phyloP scores from a whole-genome alignment of 805 yeast genomes.

The Schizosaccharomyces lindneri region DNA sequence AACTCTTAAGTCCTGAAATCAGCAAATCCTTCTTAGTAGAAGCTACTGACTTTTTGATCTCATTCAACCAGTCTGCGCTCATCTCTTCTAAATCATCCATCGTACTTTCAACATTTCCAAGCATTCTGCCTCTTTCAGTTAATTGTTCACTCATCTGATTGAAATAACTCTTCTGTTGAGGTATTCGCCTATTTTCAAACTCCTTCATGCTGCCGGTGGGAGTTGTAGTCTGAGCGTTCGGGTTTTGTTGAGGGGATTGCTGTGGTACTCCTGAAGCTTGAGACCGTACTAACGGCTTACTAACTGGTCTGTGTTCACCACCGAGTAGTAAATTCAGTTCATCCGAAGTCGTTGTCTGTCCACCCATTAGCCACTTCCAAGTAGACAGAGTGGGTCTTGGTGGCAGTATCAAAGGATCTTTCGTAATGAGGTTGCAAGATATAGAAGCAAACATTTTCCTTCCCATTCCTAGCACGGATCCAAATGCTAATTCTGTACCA shows the following conservation, averaged over 20 bases:
- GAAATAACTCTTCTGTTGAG: conserved; percentile 1
- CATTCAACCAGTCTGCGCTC: conserved; percentile 6
- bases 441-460: neutral
- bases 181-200: neutral
- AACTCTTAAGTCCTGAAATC: neutral
- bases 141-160: conserved; percentile 5
- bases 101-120: conserved; percentile 6
- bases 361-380: conserved; percentile 68
- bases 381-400: conserved; percentile 59
- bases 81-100: conserved; percentile 7
- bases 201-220: too few species aligned
- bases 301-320: conserved; percentile 15
- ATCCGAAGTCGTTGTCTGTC: conserved; percentile 29
- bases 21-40: neutral
- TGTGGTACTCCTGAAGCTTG: neutral
- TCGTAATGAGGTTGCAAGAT: neutral
- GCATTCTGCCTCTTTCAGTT: conserved; percentile 7
- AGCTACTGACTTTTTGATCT: neutral
- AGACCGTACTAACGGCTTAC: conserved; percentile 1
- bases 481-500: conserved; percentile 6
- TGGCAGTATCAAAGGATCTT: conserved; percentile 27
- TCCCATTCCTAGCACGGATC: conserved; percentile 50
- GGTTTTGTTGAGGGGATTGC: too few species aligned
- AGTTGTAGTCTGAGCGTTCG: too few species aligned
- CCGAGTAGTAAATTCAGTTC: conserved; percentile 26